Evolutionary conservation across 352 stramenopile genomes (phyloP), one percentile per base, ranked within the genome.

Genomic region (Pythium pyrilobum): DNA sequence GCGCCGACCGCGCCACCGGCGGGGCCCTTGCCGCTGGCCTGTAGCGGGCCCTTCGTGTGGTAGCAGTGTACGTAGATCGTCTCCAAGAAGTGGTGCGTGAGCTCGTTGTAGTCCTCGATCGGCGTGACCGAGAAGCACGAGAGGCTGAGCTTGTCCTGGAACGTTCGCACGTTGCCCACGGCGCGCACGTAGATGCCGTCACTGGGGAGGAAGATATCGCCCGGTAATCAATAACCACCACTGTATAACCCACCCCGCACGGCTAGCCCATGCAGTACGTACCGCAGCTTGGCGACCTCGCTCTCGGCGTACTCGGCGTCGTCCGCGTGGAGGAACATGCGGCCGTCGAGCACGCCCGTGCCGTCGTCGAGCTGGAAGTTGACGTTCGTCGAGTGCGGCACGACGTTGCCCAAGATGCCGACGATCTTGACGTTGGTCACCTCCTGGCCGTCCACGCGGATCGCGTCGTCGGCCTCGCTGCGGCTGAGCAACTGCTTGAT

Each of bases 1-100:
- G 33, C 52, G 9, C 27, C 67, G 1, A 10, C 48, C 11, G 37
- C 25, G 25, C 18, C 27, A n/a, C 27, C 48, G 10, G 48, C 48
- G 16, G 48, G 36, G 1, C 20, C 64, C 49, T 71, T 67, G 21
- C 55, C 60, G 28, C 56, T 62, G 16, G 62, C 62, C 27, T 84
- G 52, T 28, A 86, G 40, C 29, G 69, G 59, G 0, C 78, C 83
- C 57, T 85, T 85, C 18, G 80, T 89, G 53, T 87, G 74, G 62
- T 87, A 90, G 66, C 97, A 92, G 56, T 93, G 87, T 12, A 83
- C 78, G 60, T 97, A 92, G n/a, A 97, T 90, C 21, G 92, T 79
- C 56, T 98, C 89, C 44, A 98, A 70, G 34, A 98, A 85, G 64
- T 99, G 96, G 78, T 98, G 84, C 20, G 96, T 98, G n/a, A 99